These are phyloP conservation scores for Martiniozyma abietophila DNA, from an alignment of 805 yeast species.

Conservation along the genomic window DNA sequence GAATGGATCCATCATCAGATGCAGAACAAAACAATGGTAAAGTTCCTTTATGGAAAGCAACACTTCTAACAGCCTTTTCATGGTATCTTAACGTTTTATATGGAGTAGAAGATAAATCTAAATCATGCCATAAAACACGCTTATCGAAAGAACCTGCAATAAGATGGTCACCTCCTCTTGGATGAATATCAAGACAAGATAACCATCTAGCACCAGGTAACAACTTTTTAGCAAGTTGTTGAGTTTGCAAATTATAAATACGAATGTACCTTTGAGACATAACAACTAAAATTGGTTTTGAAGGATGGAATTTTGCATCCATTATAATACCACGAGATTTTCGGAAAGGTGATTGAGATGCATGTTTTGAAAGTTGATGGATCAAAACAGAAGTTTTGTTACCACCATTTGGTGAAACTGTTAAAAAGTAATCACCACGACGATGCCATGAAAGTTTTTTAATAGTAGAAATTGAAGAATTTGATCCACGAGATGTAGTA, in stretches of 20 bases:
- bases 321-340: conserved; percentile 89
- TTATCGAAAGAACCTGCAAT: conserved; percentile 90
- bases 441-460: conserved; percentile 92
- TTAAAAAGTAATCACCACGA: conserved; percentile 92
- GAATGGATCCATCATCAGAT: conserved; percentile 87
- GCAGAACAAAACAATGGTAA: conserved; percentile 91
- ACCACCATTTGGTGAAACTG: conserved; percentile 91
- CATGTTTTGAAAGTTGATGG: conserved; percentile 90
- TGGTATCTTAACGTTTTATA: conserved; percentile 94
- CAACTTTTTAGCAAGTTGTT: conserved; percentile 71
- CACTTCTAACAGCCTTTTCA: conserved; percentile 85
- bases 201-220: conserved; percentile 96
- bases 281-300: conserved; percentile 87
- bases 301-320: conserved; percentile 96
- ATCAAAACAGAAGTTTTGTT: conserved; percentile 75
- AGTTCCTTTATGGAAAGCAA: conserved; percentile 74
- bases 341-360: conserved; percentile 91
- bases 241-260: conserved; percentile 83
- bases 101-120: conserved; percentile 81
- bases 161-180: conserved; percentile 85
- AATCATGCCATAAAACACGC: conserved; percentile 94
- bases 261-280: conserved; percentile 90
- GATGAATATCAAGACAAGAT: conserved; percentile 85
- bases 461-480: conserved; percentile 45
- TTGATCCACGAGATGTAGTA: conserved; percentile 35